Evolutionary conservation across 805 yeast species (phyloP), one percentile per base, ranked within the genome.

Genomic region (Spathaspora gorwiae): DNA sequence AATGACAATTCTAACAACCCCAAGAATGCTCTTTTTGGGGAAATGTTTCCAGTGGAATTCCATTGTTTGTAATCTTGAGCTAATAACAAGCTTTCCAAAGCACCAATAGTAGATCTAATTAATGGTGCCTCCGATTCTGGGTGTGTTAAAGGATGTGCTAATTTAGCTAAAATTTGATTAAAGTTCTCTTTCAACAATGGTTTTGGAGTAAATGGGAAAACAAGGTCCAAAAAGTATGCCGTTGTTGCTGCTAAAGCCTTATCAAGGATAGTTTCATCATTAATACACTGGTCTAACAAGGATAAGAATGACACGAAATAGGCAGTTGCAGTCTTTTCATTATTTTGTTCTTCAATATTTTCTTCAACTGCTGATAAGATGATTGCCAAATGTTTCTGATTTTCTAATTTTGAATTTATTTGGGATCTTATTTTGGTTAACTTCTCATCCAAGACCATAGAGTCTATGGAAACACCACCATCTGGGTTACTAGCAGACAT

Each of bases 301-400:
- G 96, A 78, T 49, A 92, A 66, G 51, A 92, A 84, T 0, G 97
- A 87, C 13, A 90, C 82, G 56, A 90, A 83, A 64, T 94, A 94
- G 0, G 96, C 83, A 26, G 87, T 84, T 26, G 96, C 83, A 12
- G 86, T 73, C 47, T 70, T 73, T 39, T 75, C 74, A 42, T 79
- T 79, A 37, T 75, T 72, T 54, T 84, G 87, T 51, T 82, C 89
- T 37, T 76, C 73, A 37, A 94, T 76, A 54, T 87, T 87, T 54
- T 88, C 96, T 61, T 94, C 99, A 40, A 94, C 90, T 3, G 97
- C 96, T 19, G 84, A 77, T 40, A 94, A 73, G 46, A 92, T 83
- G 26, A 88, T 67, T 7, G 97, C 96, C 51, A 87, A 72, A 59
- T 85, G 89, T 58, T 84, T 86, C 67, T 90, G 97, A 63, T 90